Evolutionary conservation across 352 stramenopile genomes (phyloP).

Genomic region (Globisporangium uncinulatum): DNA sequence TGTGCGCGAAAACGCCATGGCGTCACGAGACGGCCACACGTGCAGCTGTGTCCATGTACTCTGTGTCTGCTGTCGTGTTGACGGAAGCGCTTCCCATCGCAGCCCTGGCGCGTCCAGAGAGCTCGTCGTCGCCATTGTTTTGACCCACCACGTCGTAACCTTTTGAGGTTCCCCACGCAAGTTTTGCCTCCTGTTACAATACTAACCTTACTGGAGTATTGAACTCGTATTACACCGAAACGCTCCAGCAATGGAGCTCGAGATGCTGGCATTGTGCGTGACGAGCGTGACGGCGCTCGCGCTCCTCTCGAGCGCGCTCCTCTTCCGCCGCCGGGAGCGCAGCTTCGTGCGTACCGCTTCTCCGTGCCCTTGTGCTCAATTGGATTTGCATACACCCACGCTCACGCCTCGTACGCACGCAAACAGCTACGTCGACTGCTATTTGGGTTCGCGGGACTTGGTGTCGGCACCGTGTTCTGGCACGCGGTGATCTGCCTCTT

Average conservation of each 20-base stretch:
- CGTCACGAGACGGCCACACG: slow-evolving; percentile 25
- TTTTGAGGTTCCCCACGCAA: not conserved
- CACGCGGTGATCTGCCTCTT: slow-evolving; percentile 69
- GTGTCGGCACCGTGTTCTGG: slow-evolving; percentile 34
- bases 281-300: slow-evolving; percentile 20
- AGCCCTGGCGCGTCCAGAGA: no score
- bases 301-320: slow-evolving; percentile 21
- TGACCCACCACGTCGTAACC: not conserved
- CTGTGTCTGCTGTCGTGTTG: slow-evolving; percentile 11
- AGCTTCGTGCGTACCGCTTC: not conserved
- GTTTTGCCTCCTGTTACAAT: not conserved
- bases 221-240: no score
- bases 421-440: slow-evolving; percentile 7
- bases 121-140: no score
- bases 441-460: slow-evolving; percentile 24
- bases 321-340: slow-evolving; percentile 13
- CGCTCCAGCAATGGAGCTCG: no score
- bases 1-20: not conserved
- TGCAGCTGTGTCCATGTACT: slow-evolving; percentile 9
- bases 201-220: no score
- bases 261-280: slow-evolving; percentile 31
- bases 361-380: not conserved
- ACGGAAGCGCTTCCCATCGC: slow-evolving; percentile 18
- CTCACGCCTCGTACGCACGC: not conserved
- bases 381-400: not conserved